A percentile compares a stretch with the other conserved stretches of the same genome.
Conservation (phyloP, 2,329 filamentous ascomycete genomes). For the Gaeumannomyces tritici region DNA sequence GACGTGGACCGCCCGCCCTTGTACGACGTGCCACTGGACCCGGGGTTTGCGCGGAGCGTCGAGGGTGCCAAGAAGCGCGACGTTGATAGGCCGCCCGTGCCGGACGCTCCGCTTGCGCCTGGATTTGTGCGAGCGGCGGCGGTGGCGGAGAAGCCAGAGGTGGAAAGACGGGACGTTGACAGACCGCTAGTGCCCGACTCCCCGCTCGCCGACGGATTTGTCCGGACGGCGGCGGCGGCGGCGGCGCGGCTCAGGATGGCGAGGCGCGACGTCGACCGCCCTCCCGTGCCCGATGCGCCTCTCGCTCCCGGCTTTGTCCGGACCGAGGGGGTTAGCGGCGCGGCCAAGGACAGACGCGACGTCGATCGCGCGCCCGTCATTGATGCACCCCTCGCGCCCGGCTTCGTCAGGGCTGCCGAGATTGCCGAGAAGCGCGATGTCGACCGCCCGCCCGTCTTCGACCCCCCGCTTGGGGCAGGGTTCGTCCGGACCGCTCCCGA, state of each 20-base stretch:
- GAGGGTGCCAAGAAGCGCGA: neutral
- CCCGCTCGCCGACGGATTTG: neutral
- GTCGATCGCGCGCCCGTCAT: conserved; percentile 4
- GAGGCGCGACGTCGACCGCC: neutral
- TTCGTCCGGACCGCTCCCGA: neutral
- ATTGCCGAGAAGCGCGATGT: neutral
- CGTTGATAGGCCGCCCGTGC: neutral
- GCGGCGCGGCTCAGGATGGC: no score
- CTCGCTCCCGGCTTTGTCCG: neutral
- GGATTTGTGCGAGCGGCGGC: no score
- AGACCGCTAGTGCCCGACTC: neutral
- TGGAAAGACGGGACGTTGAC: neutral
- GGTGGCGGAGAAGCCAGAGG: no score
- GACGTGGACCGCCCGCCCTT: conserved; percentile 3
- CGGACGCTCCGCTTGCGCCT: neutral
- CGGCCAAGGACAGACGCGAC: neutral
- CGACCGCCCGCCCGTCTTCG: neutral
- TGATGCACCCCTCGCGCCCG: neutral
- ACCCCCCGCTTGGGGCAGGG: neutral
- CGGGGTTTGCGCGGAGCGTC: neutral
- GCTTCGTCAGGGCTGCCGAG: neutral
- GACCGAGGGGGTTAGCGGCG: neutral
- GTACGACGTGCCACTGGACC: neutral
- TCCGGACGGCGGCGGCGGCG: no score
- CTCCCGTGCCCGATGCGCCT: conserved; percentile 3